Evolutionary conservation across 2,329 filamentous ascomycete species (phyloP).

Genomic region (Hypoxylon rubiginosum): DNA sequence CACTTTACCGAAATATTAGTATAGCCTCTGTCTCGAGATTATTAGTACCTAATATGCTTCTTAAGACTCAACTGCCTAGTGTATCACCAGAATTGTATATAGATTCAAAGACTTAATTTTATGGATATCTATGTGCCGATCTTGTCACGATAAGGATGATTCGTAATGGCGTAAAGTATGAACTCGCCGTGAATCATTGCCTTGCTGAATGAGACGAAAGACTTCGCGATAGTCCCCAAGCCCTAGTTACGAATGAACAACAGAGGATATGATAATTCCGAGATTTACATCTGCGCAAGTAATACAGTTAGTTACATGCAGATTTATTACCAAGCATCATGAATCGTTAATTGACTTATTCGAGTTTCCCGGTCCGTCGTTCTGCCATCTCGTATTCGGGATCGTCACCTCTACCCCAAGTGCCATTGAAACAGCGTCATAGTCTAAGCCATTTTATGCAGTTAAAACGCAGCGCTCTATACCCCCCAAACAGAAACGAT

Average conservation of each 20-base stretch:
- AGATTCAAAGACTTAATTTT: not conserved
- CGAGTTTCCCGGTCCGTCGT: not conserved
- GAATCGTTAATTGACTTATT: not conserved
- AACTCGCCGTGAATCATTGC: not conserved
- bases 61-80: not conserved
- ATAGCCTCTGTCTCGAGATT: not conserved
- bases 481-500: not conserved
- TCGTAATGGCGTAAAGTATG: not conserved
- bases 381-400: conserved; percentile 27
- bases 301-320: not conserved
- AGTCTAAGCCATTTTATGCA: not conserved
- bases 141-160: no score
- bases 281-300: not conserved
- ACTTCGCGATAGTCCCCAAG: not conserved
- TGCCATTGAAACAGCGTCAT: not conserved
- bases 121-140: not conserved
- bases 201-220: not conserved
- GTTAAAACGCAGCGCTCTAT: not conserved
- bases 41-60: not conserved
- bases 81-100: not conserved
- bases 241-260: not conserved
- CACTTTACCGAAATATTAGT: not conserved
- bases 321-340: not conserved
- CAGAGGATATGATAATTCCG: not conserved
- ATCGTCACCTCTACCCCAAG: not conserved